These are phyloP conservation scores for Antrodiella citrinella DNA, from an alignment of 768 basidiomycete genomes.

Conservation along the genomic window DNA sequence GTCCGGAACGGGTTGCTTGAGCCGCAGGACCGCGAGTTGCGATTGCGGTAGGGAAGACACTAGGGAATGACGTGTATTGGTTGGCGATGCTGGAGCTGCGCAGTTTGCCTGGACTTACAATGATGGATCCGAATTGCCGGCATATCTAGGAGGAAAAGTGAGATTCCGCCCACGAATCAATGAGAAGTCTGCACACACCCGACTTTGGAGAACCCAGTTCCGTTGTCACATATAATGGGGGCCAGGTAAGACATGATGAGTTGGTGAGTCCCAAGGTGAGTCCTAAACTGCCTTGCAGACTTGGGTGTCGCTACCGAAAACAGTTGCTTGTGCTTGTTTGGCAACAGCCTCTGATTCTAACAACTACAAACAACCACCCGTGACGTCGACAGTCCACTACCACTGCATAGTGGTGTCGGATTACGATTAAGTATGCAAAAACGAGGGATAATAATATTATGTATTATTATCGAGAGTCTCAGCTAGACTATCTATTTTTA, in stretches of 20 bases:
- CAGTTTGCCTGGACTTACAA: constrained; percentile 51
- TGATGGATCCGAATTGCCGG: constrained; percentile 97
- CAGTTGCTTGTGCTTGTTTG: constrained; percentile 6
- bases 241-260: constrained; percentile 71
- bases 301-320: constrained; percentile 5
- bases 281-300: constrained; percentile 5
- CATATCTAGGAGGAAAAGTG: constrained; percentile 52
- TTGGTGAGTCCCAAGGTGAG: too few relatives aligned
- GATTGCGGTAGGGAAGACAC: constrained; percentile 97
- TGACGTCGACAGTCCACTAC: not conserved
- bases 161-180: not conserved
- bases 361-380: constrained; percentile 9
- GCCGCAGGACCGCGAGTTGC: constrained; percentile 74
- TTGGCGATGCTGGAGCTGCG: not conserved
- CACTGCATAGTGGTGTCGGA: too few relatives aligned
- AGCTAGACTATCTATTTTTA: too few relatives aligned
- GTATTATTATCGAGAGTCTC: too few relatives aligned
- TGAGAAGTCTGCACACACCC: constrained; percentile 48
- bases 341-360: constrained; percentile 12
- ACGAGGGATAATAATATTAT: too few relatives aligned
- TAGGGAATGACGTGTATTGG: constrained; percentile 18
- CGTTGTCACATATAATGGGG: constrained; percentile 97
- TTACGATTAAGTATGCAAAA: too few relatives aligned
- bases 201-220: constrained; percentile 95
- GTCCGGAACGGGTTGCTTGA: constrained; percentile 54